Conservation (phyloP, 208 protist genomes). For the Angomonas deanei region DNA sequence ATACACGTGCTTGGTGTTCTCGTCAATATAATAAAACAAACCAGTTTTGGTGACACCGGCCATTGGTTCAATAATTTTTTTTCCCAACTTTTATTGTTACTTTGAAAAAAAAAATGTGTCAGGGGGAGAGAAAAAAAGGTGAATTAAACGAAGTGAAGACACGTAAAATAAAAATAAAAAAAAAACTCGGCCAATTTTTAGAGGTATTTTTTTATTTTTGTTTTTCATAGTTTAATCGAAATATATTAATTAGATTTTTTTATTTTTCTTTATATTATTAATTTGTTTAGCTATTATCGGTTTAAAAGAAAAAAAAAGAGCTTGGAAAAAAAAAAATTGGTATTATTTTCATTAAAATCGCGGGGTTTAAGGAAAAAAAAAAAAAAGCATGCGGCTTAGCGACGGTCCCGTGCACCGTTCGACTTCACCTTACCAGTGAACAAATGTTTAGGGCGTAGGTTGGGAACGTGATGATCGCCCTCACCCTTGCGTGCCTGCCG, state of each 20-base stretch:
- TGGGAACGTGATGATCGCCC: slow-evolving; percentile 91
- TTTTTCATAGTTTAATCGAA: no score
- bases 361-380: background rate
- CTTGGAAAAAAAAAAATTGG: no score
- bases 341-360: background rate
- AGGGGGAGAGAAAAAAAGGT: background rate
- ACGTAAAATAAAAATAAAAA: background rate
- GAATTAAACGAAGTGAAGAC: background rate
- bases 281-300: slow-evolving; percentile 1
- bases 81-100: no score
- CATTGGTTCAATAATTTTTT: no score
- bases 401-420: slow-evolving; percentile 79
- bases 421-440: slow-evolving; percentile 97
- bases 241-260: background rate
- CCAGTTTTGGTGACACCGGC: slow-evolving; percentile 14
- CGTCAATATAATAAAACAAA: slow-evolving; percentile 23
- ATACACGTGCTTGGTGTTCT: background rate
- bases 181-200: background rate
- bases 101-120: background rate
- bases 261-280: slow-evolving; percentile 11
- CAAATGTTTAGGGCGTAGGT: slow-evolving; percentile 97
- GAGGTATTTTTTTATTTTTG: no score
- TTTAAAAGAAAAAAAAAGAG: slow-evolving; percentile 1
- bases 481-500: slow-evolving; percentile 89
- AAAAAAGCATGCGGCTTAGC: slow-evolving; percentile 31